Base-by-base conservation (phyloP, 1,139 yeast species). In the Magnusiomyces starmeri region DNA sequence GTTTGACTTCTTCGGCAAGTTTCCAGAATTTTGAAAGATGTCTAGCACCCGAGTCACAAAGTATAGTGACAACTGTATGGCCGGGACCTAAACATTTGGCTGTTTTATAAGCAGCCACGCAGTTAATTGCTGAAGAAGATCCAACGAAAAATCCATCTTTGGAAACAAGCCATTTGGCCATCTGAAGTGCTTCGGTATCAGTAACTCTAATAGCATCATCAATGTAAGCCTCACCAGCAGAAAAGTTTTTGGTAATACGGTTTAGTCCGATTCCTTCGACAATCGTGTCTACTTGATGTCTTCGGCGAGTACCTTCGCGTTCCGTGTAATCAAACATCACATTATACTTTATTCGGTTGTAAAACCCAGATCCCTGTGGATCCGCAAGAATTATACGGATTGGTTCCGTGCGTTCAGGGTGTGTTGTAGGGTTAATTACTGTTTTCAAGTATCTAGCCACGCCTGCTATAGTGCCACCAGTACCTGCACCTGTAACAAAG, bases 201-300 rank as follows among this genome's bases (percentile, higher is more conserved):
- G 79, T 69, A 1, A 92, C 96, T 53, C 90, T 72, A 16, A 86
- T 73, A 0, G 97, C 85, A 56, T 83, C 89, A 64, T 88, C 95
- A 16, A 92, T 82, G 56, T 69, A 75, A 9, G 54, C 55, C 40
- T 60, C 51, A 1, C 89, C 97, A 48, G 77, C 79, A 49, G 74
- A 70, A 65, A 92, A 86, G 65, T 92, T 92, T 63, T 78, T 78
- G 0, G 98, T 92, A 37, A 92, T 71, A 58, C 98, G 73, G 62
- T 88, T 92, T 53, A 92, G 71, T 0, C 98, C 98, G 43, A 92
- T 85, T 0, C 98, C 98, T 68, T 92, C 98, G 2, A 92, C 84
- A 2, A 90, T 67, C 0, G 97, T 92, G 66, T 92, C 98, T 1
- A 92, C 97, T 68, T 92, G 98, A 65, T 92, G 97, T 60, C 98